These are phyloP conservation scores for Stephanodiscus triporus DNA, from an alignment of 108 stramenopile genomes.

Conservation along the genomic window DNA sequence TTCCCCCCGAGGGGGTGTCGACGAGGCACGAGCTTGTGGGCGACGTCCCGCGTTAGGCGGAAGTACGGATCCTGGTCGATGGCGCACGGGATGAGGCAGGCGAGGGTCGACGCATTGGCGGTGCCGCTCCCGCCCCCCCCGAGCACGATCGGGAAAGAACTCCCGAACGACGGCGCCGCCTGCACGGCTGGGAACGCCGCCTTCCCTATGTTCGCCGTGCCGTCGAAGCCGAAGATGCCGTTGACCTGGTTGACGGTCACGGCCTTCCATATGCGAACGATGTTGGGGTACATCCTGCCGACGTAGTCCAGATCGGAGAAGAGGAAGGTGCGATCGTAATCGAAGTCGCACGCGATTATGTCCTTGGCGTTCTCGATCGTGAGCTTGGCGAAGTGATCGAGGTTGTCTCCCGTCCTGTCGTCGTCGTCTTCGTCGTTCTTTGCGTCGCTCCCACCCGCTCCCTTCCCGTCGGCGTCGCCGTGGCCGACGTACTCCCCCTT, in stretches of 20 bases:
- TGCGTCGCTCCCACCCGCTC: background rate
- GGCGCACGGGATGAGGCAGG: conserved; percentile 96
- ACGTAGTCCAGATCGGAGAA: conserved; percentile 97
- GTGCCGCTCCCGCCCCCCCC: conserved; percentile 25
- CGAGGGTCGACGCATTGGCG: conserved; percentile 54
- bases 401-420: conserved; percentile 73
- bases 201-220: conserved; percentile 92
- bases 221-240: conserved; percentile 97
- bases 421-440: conserved; percentile 15
- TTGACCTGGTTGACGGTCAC: conserved; percentile 94
- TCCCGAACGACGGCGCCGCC: conserved; percentile 96
- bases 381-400: conserved; percentile 87
- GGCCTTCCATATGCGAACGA: conserved; percentile 96
- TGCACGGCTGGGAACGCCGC: conserved; percentile 94
- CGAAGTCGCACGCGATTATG: conserved; percentile 99
- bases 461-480: conserved; percentile 38
- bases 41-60: conserved; percentile 98
- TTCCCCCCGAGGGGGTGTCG: conserved; percentile 81
- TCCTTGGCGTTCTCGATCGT: conserved; percentile 98
- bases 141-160: conserved; percentile 87
- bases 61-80: conserved; percentile 99
- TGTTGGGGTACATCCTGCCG: conserved; percentile 95
- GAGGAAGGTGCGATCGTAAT: conserved; percentile 87
- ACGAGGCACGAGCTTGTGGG: conserved; percentile 83
- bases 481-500: conserved; percentile 84